A percentile compares a stretch with the other conserved stretches of the same genome.
These are phyloP conservation scores for Yarrowia hollandica DNA, from an alignment of 805 yeast genomes.

Conservation along the genomic window DNA sequence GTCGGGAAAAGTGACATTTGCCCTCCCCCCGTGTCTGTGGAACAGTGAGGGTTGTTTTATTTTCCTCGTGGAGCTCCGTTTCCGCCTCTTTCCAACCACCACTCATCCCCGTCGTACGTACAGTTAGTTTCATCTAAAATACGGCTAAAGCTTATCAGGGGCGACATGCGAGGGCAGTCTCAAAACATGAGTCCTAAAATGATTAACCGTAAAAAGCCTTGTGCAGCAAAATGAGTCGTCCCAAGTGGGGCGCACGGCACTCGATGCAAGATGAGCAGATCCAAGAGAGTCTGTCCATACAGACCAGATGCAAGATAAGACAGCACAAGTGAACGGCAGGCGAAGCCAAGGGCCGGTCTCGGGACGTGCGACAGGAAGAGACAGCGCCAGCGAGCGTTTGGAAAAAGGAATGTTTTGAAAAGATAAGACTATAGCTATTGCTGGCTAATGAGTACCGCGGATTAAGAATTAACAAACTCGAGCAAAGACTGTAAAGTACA, in stretches of 20 bases:
- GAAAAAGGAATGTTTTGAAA: too few species aligned
- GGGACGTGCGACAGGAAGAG: too few species aligned
- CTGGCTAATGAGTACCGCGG: too few species aligned
- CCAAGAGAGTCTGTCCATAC: background rate
- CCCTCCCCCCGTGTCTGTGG: too few species aligned
- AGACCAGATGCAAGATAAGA: constrained; percentile 3
- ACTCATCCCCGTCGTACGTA: too few species aligned
- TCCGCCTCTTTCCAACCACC: too few species aligned
- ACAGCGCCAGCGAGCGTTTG: too few species aligned
- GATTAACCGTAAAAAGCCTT: background rate
- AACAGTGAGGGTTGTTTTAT: too few species aligned
- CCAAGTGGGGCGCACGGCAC: constrained; percentile 10
- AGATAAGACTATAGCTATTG: too few species aligned
- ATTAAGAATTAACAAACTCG: background rate
- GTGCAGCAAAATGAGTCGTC: background rate
- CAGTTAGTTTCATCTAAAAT: background rate
- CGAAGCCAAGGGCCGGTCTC: too few species aligned
- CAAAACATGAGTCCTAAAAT: constrained; percentile 1
- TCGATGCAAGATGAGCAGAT: background rate
- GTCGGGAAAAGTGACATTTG: too few species aligned
- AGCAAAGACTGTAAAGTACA: constrained; percentile 7
- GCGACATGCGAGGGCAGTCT: constrained; percentile 2
- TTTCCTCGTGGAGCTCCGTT: too few species aligned
- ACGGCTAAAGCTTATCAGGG: constrained; percentile 7
- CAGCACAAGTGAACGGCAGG: background rate